phyloP scores from a whole-genome alignment of 371 early-diverging fungal genomes.

The Choanephora cucurbitarum region DNA sequence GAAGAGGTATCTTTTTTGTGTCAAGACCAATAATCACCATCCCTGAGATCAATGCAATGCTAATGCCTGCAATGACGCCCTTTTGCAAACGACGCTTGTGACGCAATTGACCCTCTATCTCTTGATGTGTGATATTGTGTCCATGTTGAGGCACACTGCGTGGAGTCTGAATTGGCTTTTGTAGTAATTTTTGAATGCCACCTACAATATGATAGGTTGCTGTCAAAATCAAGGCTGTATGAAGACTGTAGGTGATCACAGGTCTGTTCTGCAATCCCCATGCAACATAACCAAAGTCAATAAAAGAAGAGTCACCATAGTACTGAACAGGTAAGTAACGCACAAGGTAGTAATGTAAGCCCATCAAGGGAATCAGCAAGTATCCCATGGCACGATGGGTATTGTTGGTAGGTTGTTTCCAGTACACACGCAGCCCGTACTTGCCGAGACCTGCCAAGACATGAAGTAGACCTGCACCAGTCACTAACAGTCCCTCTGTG shows the following conservation, averaged over 20 bases:
- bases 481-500: slow-evolving; percentile 39
- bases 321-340: slow-evolving; percentile 34
- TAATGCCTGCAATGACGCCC: slow-evolving; percentile 19
- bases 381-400: slow-evolving; percentile 33
- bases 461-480: slow-evolving; percentile 39
- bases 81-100: slow-evolving; percentile 5
- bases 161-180: background rate
- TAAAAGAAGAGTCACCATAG: slow-evolving; percentile 51
- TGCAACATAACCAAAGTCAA: slow-evolving; percentile 46
- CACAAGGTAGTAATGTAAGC: slow-evolving; percentile 36
- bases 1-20: slow-evolving; percentile 45
- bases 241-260: slow-evolving; percentile 35
- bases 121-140: background rate
- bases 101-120: slow-evolving; percentile 68
- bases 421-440: slow-evolving; percentile 28
- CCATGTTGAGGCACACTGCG: slow-evolving; percentile 7
- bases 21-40: slow-evolving; percentile 32
- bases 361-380: slow-evolving; percentile 30
- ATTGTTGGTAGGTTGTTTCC: slow-evolving; percentile 11
- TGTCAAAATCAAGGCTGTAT: slow-evolving; percentile 29
- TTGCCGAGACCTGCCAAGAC: slow-evolving; percentile 38
- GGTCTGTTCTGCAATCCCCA: slow-evolving; percentile 50
- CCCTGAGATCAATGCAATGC: slow-evolving; percentile 28
- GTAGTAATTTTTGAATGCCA: slow-evolving; percentile 28
- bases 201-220: slow-evolving; percentile 38